phyloP scores from a whole-genome alignment of 2,329 filamentous ascomycete species.

The Simplicillium sp. region DNA sequence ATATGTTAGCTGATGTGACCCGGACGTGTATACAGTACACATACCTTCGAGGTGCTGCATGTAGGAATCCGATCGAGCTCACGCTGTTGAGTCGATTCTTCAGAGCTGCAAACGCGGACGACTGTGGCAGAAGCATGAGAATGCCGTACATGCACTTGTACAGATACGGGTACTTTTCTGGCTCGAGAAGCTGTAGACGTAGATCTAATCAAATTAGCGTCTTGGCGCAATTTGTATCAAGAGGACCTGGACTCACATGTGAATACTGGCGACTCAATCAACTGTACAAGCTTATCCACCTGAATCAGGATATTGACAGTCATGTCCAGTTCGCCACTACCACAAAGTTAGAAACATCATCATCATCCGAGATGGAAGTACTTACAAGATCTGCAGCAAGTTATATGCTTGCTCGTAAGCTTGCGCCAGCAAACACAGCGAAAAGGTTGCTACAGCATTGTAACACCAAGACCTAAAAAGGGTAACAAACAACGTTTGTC shows the following conservation, averaged over 20 bases:
- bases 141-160: constrained; percentile 98
- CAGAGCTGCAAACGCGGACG: constrained; percentile 88
- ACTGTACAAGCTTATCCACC: constrained; percentile 94
- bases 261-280: constrained; percentile 94
- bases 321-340: constrained; percentile 91
- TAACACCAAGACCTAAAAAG: constrained; percentile 97
- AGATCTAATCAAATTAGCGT: too few relatives aligned
- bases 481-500: constrained; percentile 89
- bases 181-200: constrained; percentile 86
- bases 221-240: too few relatives aligned
- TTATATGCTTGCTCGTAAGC: constrained; percentile 98
- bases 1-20: constrained; percentile 20
- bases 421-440: constrained; percentile 86
- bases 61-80: constrained; percentile 90
- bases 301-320: constrained; percentile 98
- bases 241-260: constrained; percentile 76
- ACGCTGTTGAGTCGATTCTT: constrained; percentile 97
- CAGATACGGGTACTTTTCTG: constrained; percentile 86
- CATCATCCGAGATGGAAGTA: neutral
- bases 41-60: constrained; percentile 71
- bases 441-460: constrained; percentile 96
- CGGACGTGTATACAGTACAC: constrained; percentile 15
- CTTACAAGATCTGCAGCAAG: constrained; percentile 86
- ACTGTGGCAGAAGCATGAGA: constrained; percentile 96
- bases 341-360: neutral